Evolutionary conservation across 2,329 filamentous ascomycete genomes (phyloP), one percentile per base, ranked within the genome.

Genomic region (Cucurbitaria berberidis): DNA sequence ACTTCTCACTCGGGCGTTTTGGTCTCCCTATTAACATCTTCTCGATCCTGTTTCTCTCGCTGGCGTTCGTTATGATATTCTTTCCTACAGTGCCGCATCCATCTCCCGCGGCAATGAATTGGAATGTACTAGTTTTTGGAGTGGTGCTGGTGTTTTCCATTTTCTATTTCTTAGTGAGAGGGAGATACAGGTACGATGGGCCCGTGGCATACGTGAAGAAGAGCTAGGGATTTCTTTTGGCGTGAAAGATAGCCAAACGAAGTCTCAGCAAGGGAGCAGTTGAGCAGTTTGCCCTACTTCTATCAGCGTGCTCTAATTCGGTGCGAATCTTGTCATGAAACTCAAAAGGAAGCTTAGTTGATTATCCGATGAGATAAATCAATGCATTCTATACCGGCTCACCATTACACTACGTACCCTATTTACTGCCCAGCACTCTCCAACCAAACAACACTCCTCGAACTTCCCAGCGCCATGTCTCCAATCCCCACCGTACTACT

Each of bases 401-500:
- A 1, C 18, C 16, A 5, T 8, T 24, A 21, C 24, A 34, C 19
- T 26, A 39, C 19, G 4, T 11, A n/a, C 9, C 13, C 9, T n/a
- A 39, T 13, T 11, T 30, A 49, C 30, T 49, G 46, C 22, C 61
- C 59, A 24, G 47, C 41, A n/a, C 60, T 61, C 48, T 73, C 65
- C 36, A 73, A 42, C 68, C 68, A 74, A 45, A 73, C 60, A 9
- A 67, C 66, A 45, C 59, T 66, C 43, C 58, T 63, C 34, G 57
- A 34, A 10, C 55, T 51, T 3, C 49, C 62, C 39, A 57, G 38
- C 5, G 60, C 57, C 64, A 73, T 68, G 29, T 72, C 66, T 5
- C 67, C 66, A 34, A 74, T 54, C 0, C 72, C 69, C 11, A 75
- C 68, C 4, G 74, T 96, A 27, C 91, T 89, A 61, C 84, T 86